Conservation (phyloP, 148 eudicot species). For the Camellia sinensis region DNA sequence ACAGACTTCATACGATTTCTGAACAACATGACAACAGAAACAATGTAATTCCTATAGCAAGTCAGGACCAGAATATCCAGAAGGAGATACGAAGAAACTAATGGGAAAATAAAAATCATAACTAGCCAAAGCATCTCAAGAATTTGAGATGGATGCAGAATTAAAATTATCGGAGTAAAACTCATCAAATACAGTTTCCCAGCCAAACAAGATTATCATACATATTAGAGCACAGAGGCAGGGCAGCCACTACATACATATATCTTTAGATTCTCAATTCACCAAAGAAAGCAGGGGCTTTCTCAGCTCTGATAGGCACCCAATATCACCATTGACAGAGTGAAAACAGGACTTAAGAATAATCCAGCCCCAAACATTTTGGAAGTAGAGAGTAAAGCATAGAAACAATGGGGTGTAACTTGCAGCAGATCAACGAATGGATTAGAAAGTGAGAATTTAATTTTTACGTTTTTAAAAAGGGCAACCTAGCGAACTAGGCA, state of each 20-base stretch:
- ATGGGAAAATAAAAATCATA: neutral
- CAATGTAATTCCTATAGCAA: neutral
- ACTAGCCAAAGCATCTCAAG: conserved; percentile 1
- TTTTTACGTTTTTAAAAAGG: too few species aligned
- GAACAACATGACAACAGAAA: neutral
- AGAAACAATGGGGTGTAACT: neutral
- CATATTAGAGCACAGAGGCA: neutral
- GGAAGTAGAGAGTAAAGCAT: neutral
- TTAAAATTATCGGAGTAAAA: neutral
- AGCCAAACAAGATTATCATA: neutral
- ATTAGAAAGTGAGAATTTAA: neutral
- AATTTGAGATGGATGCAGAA: neutral
- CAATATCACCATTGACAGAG: neutral
- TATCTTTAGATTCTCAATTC: neutral
- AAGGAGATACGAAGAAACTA: neutral
- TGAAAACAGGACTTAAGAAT: neutral
- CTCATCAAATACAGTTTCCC: neutral
- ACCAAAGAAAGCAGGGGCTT: neutral
- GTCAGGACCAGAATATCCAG: conserved; percentile 2
- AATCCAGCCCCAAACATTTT: neutral
- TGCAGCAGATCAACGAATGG: neutral
- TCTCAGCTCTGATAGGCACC: conserved; percentile 7
- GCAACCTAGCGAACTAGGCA: too few species aligned
- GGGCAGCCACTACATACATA: neutral
- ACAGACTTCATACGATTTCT: neutral